These are phyloP conservation scores for Emmonsiellopsis sp. DNA, from an alignment of 2,329 filamentous ascomycete species.

Conservation along the genomic window DNA sequence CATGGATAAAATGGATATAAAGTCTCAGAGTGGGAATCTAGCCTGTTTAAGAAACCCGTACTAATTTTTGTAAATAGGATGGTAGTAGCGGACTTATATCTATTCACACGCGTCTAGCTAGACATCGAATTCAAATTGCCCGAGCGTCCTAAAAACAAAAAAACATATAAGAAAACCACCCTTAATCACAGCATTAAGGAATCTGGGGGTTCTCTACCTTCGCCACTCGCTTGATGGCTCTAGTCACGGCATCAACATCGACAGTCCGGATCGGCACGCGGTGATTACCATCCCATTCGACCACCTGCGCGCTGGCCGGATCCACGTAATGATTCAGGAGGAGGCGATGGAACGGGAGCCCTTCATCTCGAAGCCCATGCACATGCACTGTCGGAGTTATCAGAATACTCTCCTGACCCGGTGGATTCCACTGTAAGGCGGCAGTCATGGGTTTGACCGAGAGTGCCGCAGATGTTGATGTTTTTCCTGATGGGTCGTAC, in stretches of 20 bases:
- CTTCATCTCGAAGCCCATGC: constrained; percentile 53
- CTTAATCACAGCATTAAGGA: too few relatives aligned
- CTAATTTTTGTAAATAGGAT: too few relatives aligned
- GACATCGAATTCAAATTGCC: too few relatives aligned
- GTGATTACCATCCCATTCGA: constrained; percentile 68
- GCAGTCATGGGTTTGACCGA: background rate
- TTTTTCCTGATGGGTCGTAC: too few relatives aligned
- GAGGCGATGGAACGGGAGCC: constrained; percentile 49
- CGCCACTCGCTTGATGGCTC: constrained; percentile 45
- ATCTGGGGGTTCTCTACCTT: constrained; percentile 12
- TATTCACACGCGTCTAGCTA: too few relatives aligned
- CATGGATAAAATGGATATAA: too few relatives aligned
- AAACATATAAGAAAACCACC: too few relatives aligned
- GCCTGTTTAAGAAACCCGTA: too few relatives aligned
- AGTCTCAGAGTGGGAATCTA: too few relatives aligned
- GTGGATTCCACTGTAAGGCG: background rate
- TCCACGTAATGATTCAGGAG: constrained; percentile 53
- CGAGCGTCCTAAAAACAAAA: too few relatives aligned
- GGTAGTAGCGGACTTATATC: too few relatives aligned
- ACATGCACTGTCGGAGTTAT: constrained; percentile 57
- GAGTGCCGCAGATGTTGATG: background rate
- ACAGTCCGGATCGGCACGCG: constrained; percentile 58
- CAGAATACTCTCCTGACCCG: constrained; percentile 38
- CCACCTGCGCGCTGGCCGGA: constrained; percentile 41
- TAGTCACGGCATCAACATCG: constrained; percentile 53